Conservation (phyloP, 495 filamentous ascomycete species). For the Lasiosphaeria hispida region DNA sequence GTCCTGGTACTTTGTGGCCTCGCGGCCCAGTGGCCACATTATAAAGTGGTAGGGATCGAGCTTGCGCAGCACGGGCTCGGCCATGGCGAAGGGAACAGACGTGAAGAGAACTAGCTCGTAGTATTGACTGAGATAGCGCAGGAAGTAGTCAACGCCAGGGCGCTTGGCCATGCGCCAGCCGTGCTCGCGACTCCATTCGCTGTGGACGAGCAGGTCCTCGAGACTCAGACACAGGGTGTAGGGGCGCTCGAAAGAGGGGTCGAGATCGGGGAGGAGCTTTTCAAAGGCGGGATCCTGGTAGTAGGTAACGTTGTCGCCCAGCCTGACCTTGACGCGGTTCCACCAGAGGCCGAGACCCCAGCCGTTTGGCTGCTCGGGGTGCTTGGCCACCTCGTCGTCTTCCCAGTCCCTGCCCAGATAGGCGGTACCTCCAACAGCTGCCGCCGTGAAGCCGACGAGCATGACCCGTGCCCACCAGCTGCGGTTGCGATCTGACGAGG, state of each 20-base stretch:
- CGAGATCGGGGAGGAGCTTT: conserved; percentile 86
- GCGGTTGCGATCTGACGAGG: conserved; percentile 79
- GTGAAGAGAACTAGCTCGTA: conserved; percentile 98
- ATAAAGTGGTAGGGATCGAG: conserved; percentile 95
- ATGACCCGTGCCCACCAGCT: conserved; percentile 63
- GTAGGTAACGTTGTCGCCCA: conserved; percentile 73
- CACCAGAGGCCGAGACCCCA: conserved; percentile 64
- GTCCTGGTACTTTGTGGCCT: conserved; percentile 91
- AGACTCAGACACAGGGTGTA: conserved; percentile 90
- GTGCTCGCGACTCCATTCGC: conserved; percentile 88
- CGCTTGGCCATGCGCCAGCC: conserved; percentile 96
- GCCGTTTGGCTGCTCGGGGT: conserved; percentile 68
- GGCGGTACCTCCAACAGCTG: conserved; percentile 32
- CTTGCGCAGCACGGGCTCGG: conserved; percentile 84
- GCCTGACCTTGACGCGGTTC: conserved; percentile 70
- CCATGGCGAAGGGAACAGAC: conserved; percentile 73
- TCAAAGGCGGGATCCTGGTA: conserved; percentile 96
- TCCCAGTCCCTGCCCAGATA: conserved; percentile 84
- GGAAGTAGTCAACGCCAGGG: conserved; percentile 94
- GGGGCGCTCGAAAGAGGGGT: conserved; percentile 76
- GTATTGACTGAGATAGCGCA: conserved; percentile 93
- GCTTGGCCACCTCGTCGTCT: conserved; percentile 65
- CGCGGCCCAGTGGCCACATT: conserved; percentile 90
- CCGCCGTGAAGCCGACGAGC: conserved; percentile 46
- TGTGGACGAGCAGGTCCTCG: conserved; percentile 91